Evolutionary conservation across 257 asterid genomes (phyloP), one percentile per base, ranked within the genome.

Genomic region (Cynanchum wilfordii): DNA sequence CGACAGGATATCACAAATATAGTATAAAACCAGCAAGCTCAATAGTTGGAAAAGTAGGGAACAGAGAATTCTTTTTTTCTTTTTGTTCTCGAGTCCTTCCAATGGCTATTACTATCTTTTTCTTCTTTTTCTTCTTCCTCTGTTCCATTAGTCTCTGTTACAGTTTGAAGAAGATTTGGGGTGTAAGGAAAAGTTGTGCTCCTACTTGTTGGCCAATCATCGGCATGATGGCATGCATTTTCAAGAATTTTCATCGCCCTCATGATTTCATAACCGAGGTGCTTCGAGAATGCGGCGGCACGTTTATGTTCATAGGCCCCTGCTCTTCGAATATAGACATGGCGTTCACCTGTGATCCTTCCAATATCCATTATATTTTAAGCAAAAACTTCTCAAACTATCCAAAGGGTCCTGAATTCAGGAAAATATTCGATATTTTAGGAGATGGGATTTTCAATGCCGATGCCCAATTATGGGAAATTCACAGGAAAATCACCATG

Each of bases 331-430:
- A 73, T 25, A 44, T 73, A 20, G 76, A 73, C 29, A 73, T 73
- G 70, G 40, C 49, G 29, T 16, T 73, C 27, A 60, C 76, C 15
- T 11, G 58, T 17, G 70, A 60, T 62, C 76, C 70, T 25, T 58
- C 76, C 30, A 27, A 73, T 7, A 9, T 73, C 54, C 76, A 73
- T 33, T 27, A 73, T 36, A 60, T 68, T 45, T 1, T 68, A 44
- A 68, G 72, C 45, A 68, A 68, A 20, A 59, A 73, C 17, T 73
- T 73, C 60, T 62, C 57, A 27, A 73, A 73, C 29, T 73, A 59
- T 47, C 76, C 76, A 0, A 60, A 73, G 42, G 76, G 76, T 47
- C 76, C 69, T 10, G 76, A 73, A 20, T 73, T 59, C 22, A 55
- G 51, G 10, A 55, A 54, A 29, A 70, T 70, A 3, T 70, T 70